A percentile compares a stretch with the other conserved stretches of the same genome.
phyloP scores from a whole-genome alignment of 495 filamentous ascomycete genomes.

The Halenospora varia region DNA sequence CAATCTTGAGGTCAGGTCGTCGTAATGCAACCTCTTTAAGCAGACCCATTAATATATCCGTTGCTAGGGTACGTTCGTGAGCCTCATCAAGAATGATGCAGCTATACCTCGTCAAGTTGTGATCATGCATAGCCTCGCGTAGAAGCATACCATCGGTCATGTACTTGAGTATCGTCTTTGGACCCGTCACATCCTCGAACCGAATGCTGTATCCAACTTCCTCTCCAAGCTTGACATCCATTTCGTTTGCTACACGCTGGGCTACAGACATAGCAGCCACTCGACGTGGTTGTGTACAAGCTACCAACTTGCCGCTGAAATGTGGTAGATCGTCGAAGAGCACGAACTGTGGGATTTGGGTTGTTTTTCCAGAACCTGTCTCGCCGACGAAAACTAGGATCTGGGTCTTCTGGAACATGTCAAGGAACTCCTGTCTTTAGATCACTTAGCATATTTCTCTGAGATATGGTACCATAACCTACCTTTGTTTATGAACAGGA shows the following conservation, averaged over 20 bases:
- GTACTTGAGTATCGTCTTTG: slow-evolving; percentile 94
- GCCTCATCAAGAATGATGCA: slow-evolving; percentile 98
- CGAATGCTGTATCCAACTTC: slow-evolving; percentile 99
- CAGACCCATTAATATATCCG: slow-evolving; percentile 93
- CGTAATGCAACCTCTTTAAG: slow-evolving; percentile 79
- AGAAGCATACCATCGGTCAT: slow-evolving; percentile 99
- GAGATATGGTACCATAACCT: slow-evolving; percentile 22
- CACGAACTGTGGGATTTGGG: slow-evolving; percentile 97
- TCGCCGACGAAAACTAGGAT: slow-evolving; percentile 98
- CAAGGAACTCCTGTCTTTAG: slow-evolving; percentile 81
- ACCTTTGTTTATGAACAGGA: slow-evolving; percentile 88
- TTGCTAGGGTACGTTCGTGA: slow-evolving; percentile 92
- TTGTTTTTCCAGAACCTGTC: slow-evolving; percentile 98
- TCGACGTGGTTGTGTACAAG: slow-evolving; percentile 96
- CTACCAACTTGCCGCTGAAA: slow-evolving; percentile 76
- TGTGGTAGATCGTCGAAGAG: slow-evolving; percentile 95
- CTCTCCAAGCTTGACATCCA: slow-evolving; percentile 90
- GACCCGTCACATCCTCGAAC: slow-evolving; percentile 92
- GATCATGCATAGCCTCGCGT: slow-evolving; percentile 96
- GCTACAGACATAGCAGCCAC: slow-evolving; percentile 99
- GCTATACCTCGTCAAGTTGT: slow-evolving; percentile 85
- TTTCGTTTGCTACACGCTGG: slow-evolving; percentile 93
- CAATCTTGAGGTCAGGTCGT: slow-evolving; percentile 85
- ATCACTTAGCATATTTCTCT: slow-evolving; percentile 4
- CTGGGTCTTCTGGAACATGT: slow-evolving; percentile 86